Evolutionary conservation across 345 rosid genomes (phyloP).

Genomic region (Brassica juncea): DNA sequence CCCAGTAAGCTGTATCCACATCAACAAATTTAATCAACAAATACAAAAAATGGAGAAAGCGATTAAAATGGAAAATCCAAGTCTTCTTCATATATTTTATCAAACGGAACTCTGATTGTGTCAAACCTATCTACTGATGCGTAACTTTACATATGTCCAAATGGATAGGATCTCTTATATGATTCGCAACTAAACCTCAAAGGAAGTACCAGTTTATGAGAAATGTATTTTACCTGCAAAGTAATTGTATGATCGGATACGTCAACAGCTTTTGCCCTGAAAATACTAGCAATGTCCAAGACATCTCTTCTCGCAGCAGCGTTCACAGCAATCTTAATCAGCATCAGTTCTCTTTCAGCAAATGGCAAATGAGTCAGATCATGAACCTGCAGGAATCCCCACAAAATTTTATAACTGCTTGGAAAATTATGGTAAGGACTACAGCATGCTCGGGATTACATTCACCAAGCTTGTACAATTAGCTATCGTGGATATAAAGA

Average conservation of each 20-base stretch:
- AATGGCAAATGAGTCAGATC: conserved; percentile 73
- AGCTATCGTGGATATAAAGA: neutral
- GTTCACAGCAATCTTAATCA: conserved; percentile 68
- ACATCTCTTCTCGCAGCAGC: conserved; percentile 66
- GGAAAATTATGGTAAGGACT: neutral
- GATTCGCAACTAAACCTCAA: neutral
- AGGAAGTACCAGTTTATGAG: neutral
- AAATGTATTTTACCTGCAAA: conserved; percentile 50
- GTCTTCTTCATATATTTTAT: neutral
- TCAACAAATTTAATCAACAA: conserved; percentile 8
- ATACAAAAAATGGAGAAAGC: neutral
- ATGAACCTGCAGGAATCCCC: conserved; percentile 51
- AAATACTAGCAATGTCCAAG: conserved; percentile 70
- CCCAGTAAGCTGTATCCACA: conserved; percentile 71
- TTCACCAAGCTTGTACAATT: conserved; percentile 15
- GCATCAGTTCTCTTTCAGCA: conserved; percentile 68
- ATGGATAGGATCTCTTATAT: neutral
- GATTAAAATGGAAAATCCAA: neutral
- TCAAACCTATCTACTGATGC: conserved; percentile 4
- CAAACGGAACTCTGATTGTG: neutral
- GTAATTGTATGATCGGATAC: conserved; percentile 79
- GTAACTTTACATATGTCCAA: neutral
- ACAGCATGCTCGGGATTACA: conserved; percentile 1
- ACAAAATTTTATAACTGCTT: neutral
- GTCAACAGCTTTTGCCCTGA: conserved; percentile 72